Evolutionary conservation across 2,329 filamentous ascomycete genomes (phyloP), one percentile per base, ranked within the genome.

Genomic region (Aspergillus alliaceus): DNA sequence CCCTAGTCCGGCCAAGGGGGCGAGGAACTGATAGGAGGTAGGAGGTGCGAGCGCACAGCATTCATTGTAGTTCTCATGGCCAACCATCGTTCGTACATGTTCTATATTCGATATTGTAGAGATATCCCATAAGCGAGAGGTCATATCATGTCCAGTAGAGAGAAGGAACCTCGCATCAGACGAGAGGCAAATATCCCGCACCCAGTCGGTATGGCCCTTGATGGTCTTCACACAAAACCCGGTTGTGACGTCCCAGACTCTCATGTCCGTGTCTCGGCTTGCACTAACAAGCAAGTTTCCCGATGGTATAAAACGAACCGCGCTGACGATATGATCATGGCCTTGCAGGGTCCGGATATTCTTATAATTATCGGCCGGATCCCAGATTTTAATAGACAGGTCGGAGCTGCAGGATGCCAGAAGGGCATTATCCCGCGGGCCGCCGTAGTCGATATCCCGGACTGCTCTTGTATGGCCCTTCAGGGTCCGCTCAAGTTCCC

Each of bases 181-280:
- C 1, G 91, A 95, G 0, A 92, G 90, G 18, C 83, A 85, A 8
- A 97, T 90, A 64, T 93, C 90, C 58, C 93, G 87, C n/a, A 98
- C 90, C 93, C 93, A 97, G 65, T 90, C 92, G 3, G 82, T 83
- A 67, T 97, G 93, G 1, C 93, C 92, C 29, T 86, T 84, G 61
- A 97, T 82, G n/a, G 93, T 96, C 74, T 91, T 92, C 42, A 97
- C 83, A 69, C 92, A 96, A 72, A 93, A 97, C 6, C 93, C 93
- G 0, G 92, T 97, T 27, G 90, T 92, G 25, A 93, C 90, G 69
- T 97, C 92, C 93, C 93, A 97, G 73, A 97, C 89, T 56, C 89
- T 84, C 52, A 98, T 79, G 2, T 90, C 90, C 72, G 89, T 89
- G 74, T 97, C 93, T 71, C 93, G 83, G 65, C 90, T 93, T 6